Conservation (phyloP, 768 basidiomycete genomes). For the Termitomyces bulborhizus region DNA sequence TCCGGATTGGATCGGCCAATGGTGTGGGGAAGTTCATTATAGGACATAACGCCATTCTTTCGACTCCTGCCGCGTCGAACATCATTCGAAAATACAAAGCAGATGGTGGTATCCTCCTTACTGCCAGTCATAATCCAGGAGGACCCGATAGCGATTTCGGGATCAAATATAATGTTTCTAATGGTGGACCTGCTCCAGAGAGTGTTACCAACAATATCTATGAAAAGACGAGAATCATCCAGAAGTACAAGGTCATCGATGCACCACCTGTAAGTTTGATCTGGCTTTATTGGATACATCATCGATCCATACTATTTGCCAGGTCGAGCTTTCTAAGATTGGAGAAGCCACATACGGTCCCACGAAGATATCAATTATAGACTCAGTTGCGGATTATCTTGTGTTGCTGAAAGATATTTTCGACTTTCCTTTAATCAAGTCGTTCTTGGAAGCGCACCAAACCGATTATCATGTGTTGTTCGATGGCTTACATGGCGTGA, state of each 20-base stretch:
- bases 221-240: slow-evolving; percentile 84
- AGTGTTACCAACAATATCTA: slow-evolving; percentile 93
- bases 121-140: slow-evolving; percentile 97
- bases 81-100: slow-evolving; percentile 96
- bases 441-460: slow-evolving; percentile 69
- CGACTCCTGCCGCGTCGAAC: slow-evolving; percentile 95
- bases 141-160: slow-evolving; percentile 99
- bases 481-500: slow-evolving; percentile 94
- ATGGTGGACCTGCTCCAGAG: slow-evolving; percentile 97
- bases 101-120: slow-evolving; percentile 93
- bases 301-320: slow-evolving; percentile 1
- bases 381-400: slow-evolving; percentile 89
- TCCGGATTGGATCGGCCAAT: slow-evolving; percentile 92
- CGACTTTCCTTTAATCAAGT: slow-evolving; percentile 88
- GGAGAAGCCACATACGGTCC: slow-evolving; percentile 81
- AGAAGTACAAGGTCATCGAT: slow-evolving; percentile 80
- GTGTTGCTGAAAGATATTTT: slow-evolving; percentile 83
- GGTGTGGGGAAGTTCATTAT: slow-evolving; percentile 89
- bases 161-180: slow-evolving; percentile 98
- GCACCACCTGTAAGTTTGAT: slow-evolving; percentile 55
- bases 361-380: slow-evolving; percentile 82
- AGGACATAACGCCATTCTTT: slow-evolving; percentile 87
- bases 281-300: background rate
- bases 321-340: slow-evolving; percentile 83
- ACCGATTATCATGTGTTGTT: slow-evolving; percentile 82